These are phyloP conservation scores for Carex arenaria DNA, from an alignment of 202 grass and related monocot genomes.

Conservation along the genomic window DNA sequence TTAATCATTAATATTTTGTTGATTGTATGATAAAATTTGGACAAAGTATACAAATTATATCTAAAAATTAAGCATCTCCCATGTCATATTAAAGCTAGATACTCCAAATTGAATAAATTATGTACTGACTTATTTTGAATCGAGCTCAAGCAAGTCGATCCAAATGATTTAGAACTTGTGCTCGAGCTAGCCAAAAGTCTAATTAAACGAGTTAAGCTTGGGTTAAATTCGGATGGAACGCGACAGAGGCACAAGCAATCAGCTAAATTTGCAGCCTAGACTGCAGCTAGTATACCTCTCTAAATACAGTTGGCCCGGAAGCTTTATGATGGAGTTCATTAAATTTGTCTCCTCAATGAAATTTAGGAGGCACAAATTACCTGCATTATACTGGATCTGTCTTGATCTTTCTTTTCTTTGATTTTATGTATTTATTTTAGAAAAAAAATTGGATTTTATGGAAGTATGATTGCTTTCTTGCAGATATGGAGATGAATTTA, in stretches of 20 bases:
- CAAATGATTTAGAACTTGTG: not conserved
- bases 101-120: conserved; percentile 1
- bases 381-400: conserved; percentile 13
- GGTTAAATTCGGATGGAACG: not conserved
- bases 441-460: not conserved
- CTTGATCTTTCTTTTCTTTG: not conserved
- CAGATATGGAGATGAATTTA: conserved; percentile 71
- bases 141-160: not conserved
- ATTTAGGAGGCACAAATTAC: conserved; percentile 6
- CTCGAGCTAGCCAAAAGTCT: not conserved
- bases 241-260: not conserved
- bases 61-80: not conserved
- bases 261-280: not conserved
- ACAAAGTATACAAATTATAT: not conserved
- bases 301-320: not conserved
- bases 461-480: conserved; percentile 27
- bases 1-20: not conserved
- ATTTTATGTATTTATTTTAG: not conserved
- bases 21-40: not conserved
- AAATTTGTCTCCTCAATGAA: not conserved
- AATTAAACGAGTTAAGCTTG: not conserved
- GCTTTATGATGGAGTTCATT: not conserved
- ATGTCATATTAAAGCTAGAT: not conserved
- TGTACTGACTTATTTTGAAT: not conserved
- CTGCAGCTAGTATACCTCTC: not conserved